These are phyloP conservation scores for Escallonia herrerae DNA, from an alignment of 129 eudicot species.

Conservation along the genomic window DNA sequence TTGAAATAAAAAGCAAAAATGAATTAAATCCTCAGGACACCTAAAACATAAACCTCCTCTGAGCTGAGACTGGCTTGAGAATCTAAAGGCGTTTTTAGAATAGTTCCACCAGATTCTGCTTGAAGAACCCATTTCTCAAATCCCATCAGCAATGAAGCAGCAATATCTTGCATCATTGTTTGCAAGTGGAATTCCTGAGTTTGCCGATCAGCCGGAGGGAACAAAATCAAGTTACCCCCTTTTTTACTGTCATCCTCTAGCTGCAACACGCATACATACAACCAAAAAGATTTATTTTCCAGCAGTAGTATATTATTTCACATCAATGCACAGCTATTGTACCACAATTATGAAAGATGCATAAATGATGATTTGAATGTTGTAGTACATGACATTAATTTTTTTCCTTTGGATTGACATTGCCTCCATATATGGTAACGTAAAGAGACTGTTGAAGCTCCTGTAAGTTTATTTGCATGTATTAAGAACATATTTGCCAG, in stretches of 20 bases:
- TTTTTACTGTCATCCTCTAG: constrained; percentile 60
- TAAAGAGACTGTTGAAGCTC: no score
- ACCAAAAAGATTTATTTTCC: no score
- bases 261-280: constrained; percentile 30
- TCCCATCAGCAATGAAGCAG: constrained; percentile 95
- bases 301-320: no score
- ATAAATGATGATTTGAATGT: no score
- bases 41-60: constrained; percentile 99
- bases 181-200: constrained; percentile 86
- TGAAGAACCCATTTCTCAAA: constrained; percentile 92
- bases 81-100: constrained; percentile 96
- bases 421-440: no score
- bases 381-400: no score
- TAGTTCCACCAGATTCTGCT: constrained; percentile 97
- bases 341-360: no score
- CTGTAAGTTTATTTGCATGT: no score
- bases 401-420: no score
- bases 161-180: constrained; percentile 97
- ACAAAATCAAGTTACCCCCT: constrained; percentile 62
- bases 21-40: constrained; percentile 61
- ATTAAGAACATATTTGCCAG: no score
- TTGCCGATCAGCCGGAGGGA: constrained; percentile 93
- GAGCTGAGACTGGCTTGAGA: constrained; percentile 99
- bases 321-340: no score
- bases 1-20: not conserved